A percentile compares a stretch with the other conserved stretches of the same genome.
Conservation (phyloP, 2,329 filamentous ascomycete species). For the Fusarium azukiicola region DNA sequence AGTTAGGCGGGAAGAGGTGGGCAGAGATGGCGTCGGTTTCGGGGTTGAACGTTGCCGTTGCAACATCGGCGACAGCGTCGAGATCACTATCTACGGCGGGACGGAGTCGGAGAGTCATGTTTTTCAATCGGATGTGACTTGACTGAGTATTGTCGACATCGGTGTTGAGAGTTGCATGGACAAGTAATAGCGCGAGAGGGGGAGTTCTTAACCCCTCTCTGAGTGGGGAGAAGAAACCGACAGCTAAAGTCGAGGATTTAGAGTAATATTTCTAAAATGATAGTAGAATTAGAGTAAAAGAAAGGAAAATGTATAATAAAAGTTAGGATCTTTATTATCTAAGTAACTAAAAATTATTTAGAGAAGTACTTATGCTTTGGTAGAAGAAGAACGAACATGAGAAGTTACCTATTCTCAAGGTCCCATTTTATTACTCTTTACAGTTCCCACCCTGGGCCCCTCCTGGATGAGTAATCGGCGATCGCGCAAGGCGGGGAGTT, state of each 20-base stretch:
- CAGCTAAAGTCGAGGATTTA: background rate
- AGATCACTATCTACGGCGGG: background rate
- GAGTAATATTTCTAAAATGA: background rate
- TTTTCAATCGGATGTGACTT: background rate
- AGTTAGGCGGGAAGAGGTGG: background rate
- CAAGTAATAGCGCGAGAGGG: background rate
- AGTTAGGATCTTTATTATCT: too few relatives aligned
- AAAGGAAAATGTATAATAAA: too few relatives aligned
- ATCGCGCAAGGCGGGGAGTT: too few relatives aligned
- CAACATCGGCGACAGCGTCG: background rate
- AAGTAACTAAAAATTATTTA: too few relatives aligned
- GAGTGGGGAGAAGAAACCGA: background rate
- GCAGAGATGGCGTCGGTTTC: constrained; percentile 8
- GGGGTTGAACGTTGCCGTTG: background rate
- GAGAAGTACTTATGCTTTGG: too few relatives aligned
- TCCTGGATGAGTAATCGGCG: too few relatives aligned
- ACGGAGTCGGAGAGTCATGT: background rate
- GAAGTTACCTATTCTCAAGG: too few relatives aligned
- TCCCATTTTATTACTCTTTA: too few relatives aligned
- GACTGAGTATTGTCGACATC: background rate
- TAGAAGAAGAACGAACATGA: too few relatives aligned
- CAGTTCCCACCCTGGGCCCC: too few relatives aligned
- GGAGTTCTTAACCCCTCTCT: too few relatives aligned
- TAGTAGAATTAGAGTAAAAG: too few relatives aligned
- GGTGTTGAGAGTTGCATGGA: background rate